phyloP scores from a whole-genome alignment of 2,329 filamentous ascomycete genomes.

The Colletotrichum sublineola region DNA sequence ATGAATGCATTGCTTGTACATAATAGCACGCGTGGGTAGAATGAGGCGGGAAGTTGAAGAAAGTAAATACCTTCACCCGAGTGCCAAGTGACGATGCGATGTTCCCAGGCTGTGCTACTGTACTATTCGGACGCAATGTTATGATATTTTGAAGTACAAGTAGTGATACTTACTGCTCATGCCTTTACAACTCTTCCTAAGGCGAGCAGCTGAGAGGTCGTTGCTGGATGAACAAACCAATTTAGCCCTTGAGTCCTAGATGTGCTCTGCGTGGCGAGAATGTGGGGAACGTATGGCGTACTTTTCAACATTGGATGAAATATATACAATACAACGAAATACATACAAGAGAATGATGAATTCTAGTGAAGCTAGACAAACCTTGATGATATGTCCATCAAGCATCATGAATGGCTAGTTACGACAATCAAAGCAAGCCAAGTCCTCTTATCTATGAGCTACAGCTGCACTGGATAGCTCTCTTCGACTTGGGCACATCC shows the following conservation, averaged over 20 bases:
- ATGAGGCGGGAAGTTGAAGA: slow-evolving; percentile 38
- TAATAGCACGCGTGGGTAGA: slow-evolving; percentile 50
- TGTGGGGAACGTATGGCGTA: neutral
- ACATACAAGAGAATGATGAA: neutral
- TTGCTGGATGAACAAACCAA: neutral
- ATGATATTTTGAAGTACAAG: neutral
- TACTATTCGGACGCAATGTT: neutral
- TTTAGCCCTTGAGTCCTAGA: neutral
- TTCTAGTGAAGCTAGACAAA: neutral
- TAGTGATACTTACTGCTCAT: neutral
- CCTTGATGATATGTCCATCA: neutral
- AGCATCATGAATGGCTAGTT: neutral
- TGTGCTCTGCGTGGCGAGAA: neutral
- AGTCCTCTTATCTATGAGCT: slow-evolving; percentile 72
- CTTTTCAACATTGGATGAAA: too few species aligned
- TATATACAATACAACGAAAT: neutral
- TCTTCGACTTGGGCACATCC: slow-evolving; percentile 82
- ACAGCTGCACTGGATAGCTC: slow-evolving; percentile 94
- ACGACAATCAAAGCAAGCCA: neutral
- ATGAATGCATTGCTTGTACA: slow-evolving; percentile 53
- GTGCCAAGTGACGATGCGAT: neutral
- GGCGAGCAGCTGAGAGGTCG: neutral
- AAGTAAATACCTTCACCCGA: slow-evolving; percentile 42
- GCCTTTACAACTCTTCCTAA: too few species aligned
- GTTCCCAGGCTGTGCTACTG: too few species aligned